These are phyloP conservation scores for Spinacia oleracea DNA, from an alignment of 179 eudicot genomes.

Conservation along the genomic window DNA sequence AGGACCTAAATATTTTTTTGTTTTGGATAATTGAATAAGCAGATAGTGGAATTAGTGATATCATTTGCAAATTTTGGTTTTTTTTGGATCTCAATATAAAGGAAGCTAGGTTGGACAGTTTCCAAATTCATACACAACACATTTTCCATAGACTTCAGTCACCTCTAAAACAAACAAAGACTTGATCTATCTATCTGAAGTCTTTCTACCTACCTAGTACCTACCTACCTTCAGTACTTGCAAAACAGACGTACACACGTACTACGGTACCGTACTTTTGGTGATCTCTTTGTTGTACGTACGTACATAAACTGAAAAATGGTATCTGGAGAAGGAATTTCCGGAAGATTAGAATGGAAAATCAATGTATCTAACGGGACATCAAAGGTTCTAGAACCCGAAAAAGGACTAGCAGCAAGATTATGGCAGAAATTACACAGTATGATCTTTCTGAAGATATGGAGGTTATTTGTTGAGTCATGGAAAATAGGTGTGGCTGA, in stretches of 20 bases:
- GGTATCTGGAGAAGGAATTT: slow-evolving; percentile 19
- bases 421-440: slow-evolving; percentile 28
- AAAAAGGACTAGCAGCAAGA: slow-evolving; percentile 23
- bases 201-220: not conserved
- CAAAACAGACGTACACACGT: not conserved
- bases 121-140: slow-evolving; percentile 3
- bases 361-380: slow-evolving; percentile 53
- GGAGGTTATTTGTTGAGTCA: slow-evolving; percentile 48
- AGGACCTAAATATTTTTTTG: slow-evolving; percentile 23
- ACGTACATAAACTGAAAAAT: no score
- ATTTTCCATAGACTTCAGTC: not conserved
- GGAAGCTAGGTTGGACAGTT: no score
- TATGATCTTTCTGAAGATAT: slow-evolving; percentile 28
- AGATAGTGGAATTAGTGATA: slow-evolving; percentile 28
- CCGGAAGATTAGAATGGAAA: slow-evolving; percentile 63
- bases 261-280: not conserved
- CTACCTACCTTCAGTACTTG: not conserved
- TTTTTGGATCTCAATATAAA: slow-evolving; percentile 1
- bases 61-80: slow-evolving; percentile 29
- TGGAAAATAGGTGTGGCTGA: slow-evolving; percentile 66
- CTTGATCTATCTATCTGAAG: no score
- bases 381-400: slow-evolving; percentile 41
- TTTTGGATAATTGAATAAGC: slow-evolving; percentile 8
- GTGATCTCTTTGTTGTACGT: no score
- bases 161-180: slow-evolving; percentile 1